phyloP scores from a whole-genome alignment of 202 grass and related monocot genomes.

The Setaria viridis region DNA sequence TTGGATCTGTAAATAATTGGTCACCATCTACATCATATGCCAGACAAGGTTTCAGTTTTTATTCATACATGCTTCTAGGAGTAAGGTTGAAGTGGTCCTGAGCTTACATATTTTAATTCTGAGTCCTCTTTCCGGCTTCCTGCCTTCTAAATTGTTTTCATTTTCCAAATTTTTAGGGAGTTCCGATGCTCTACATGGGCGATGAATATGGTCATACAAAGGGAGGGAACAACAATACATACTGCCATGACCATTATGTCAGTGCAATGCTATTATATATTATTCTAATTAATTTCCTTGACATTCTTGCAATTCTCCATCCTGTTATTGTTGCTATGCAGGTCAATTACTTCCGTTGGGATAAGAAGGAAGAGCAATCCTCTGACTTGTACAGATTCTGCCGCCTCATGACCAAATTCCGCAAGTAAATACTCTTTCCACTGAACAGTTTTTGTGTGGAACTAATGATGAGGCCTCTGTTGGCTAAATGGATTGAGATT shows the following conservation, averaged over 20 bases:
- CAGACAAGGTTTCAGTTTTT: background rate
- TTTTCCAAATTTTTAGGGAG: slow-evolving; percentile 61
- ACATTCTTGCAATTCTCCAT: background rate
- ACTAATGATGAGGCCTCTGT: slow-evolving; percentile 21
- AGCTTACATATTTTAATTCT: slow-evolving; percentile 22
- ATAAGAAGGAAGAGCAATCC: slow-evolving; percentile 73
- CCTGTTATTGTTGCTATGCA: slow-evolving; percentile 34
- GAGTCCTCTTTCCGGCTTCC: background rate
- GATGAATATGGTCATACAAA: slow-evolving; percentile 99
- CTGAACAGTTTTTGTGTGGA: slow-evolving; percentile 9
- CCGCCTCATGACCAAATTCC: slow-evolving; percentile 78
- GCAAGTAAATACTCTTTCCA: slow-evolving; percentile 55
- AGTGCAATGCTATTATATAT: slow-evolving; percentile 1
- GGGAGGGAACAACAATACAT: slow-evolving; percentile 98
- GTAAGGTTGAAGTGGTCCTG: background rate
- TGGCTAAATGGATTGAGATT: background rate
- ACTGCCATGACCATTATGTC: slow-evolving; percentile 93
- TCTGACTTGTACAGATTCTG: slow-evolving; percentile 79
- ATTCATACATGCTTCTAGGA: background rate
- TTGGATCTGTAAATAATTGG: background rate
- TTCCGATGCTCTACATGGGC: slow-evolving; percentile 98
- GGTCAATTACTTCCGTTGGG: slow-evolving; percentile 96
- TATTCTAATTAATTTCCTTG: background rate
- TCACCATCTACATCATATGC: slow-evolving; percentile 19
- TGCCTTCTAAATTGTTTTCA: slow-evolving; percentile 24